Base-by-base conservation (phyloP, 1,284 basidiomycete genomes). In the Ceratobasidium theobromae region DNA sequence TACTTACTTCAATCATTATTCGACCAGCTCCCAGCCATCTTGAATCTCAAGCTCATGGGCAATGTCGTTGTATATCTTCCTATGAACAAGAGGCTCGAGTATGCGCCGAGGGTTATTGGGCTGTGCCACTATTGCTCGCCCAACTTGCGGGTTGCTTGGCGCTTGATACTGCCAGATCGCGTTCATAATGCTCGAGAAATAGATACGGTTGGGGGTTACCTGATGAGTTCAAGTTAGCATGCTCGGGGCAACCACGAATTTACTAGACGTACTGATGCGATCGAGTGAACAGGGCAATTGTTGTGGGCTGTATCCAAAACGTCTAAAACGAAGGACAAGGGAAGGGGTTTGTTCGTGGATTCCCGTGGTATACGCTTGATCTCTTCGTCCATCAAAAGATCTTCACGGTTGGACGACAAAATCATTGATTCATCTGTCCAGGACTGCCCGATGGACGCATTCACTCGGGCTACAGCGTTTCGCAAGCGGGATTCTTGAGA, bases 91-190 rank as follows among this genome's bases (percentile, higher is more conserved):
- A 2, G n/a, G 32, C n/a, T 25, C 28, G 9, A 62, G 46, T 25
- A 62, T 62, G n/a, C 48, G 35, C 14, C 41, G 25, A 3, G 58
- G 58, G 33, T 62, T 62, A 25, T 62, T 62, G 9, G 45, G 23
- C 18, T 62, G 58, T n/a, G 33, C 33, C 11, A 38, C 18, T 27
- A 30, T 51, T 14, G 40, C 28, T 9, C 45, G n/a, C n/a, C n/a
- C 33, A 18, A 25, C 35, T 21, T 21, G 14, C 8, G 14, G 9
- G 14, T 11, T 18, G 35, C 8, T 35, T 16, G 58, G 58, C n/a
- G 28, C 58, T 33, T 46, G 45, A 25, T 45, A 62, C 16, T 51
- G 58, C 16, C 51, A 33, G 2, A 62, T 16, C 25, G 58, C 58
- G n/a, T 51, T 27, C 58, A 62, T 62, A 8, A 62, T 25, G 46